Percentiles rank a stretch among this genome's conserved stretches.
Conservation (phyloP, 2,329 filamentous ascomycete genomes). For the Fusarium ramigenum region DNA sequence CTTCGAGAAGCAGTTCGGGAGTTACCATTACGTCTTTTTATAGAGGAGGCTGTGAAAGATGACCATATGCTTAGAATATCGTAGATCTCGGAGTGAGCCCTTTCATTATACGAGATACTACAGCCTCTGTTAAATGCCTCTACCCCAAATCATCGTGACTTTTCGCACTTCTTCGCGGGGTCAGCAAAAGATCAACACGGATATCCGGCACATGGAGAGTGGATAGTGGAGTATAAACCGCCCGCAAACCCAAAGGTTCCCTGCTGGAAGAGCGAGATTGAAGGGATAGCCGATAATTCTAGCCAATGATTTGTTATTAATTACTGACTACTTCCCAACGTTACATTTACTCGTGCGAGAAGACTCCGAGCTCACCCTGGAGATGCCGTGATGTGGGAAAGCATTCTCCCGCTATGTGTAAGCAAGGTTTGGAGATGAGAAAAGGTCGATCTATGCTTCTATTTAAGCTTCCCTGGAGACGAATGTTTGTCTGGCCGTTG, state of each 20-base stretch:
- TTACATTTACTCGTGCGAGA: not conserved
- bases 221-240: not conserved
- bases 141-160: not conserved
- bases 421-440: not conserved
- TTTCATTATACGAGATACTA: fast-evolving
- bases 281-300: not conserved
- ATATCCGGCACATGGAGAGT: not conserved
- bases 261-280: not conserved
- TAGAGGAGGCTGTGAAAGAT: not conserved
- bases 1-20: not conserved
- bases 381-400: not conserved
- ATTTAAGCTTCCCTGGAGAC: not conserved
- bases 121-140: not conserved
- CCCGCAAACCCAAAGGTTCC: not conserved
- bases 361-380: not conserved
- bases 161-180: not conserved
- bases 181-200: not conserved
- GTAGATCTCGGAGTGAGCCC: not conserved
- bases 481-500: fast-evolving
- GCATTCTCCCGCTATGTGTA: not conserved
- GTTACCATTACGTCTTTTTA: not conserved
- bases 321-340: not conserved
- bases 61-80: fast-evolving
- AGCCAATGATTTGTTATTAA: not conserved
- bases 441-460: not conserved